Evolutionary conservation across 768 basidiomycete genomes (phyloP), one percentile per base, ranked within the genome.

Genomic region (Lenzites betulinus): DNA sequence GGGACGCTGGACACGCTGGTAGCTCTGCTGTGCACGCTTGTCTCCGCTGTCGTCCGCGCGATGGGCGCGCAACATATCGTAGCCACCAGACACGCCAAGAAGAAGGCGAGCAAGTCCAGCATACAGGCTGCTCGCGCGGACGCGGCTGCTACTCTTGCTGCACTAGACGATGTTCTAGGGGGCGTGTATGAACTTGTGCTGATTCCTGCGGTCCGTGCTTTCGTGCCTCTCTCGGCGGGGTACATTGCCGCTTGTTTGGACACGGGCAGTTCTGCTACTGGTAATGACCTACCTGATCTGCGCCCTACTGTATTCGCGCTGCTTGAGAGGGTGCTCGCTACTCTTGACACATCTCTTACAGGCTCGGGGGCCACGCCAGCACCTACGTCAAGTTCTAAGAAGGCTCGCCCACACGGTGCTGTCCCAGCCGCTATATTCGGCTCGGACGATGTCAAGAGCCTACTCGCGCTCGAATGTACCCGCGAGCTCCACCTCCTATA

Each of bases 401-500:
- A 22, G 33, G 15, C 15, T 8, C 23, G 43, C 2, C 22, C 22
- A 2, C 22, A n/a, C 49, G 47, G 25, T 28, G 33, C 18, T 3
- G 3, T 23, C 1, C 6, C 15, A 8, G 47, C 54, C 36, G 22
- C 54, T 51, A 39, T 57, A 25, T 26, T 51, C 7, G 55, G 35
- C 22, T 5, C 44, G 2, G 20, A 23, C 33, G 33, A 54, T 26
- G 42, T 59, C 58, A 54, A 33, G 41, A 59, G 52, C 35, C 46
- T 64, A 39, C 60, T 77, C n/a, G 71, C 77, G 28, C 62, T 81
- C 60, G 74, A 74, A 59, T 70, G 75, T 11, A 62, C 78, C 38
- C 75, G 75, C 39, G 76, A 81, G 60, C 66, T 83, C 7, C 50
- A 36, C 47, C 48, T 39, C 43, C 51, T 65, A 25, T 67, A 60